Percentiles rank a stretch among this genome's conserved stretches.
Conservation (phyloP, 2,329 filamentous ascomycete genomes). For the Penicillium capsulatum region DNA sequence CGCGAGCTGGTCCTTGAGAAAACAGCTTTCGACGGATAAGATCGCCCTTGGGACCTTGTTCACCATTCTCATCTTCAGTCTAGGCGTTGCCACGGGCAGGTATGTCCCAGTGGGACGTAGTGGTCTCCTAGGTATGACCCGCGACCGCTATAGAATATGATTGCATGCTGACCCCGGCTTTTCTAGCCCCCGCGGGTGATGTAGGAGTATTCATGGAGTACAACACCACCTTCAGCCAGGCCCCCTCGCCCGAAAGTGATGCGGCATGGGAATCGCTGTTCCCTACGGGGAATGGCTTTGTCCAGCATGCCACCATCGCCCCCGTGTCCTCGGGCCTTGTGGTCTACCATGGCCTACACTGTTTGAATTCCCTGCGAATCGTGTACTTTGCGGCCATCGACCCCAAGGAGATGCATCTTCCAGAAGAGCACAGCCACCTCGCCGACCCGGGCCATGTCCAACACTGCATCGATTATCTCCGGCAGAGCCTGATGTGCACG, state of each 20-base stretch:
- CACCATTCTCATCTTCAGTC: too few relatives aligned
- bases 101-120: too few relatives aligned
- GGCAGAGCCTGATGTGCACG: conserved; percentile 5
- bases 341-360: conserved; percentile 4
- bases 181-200: not conserved
- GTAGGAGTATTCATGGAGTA: not conserved
- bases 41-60: too few relatives aligned
- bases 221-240: not conserved
- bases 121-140: too few relatives aligned
- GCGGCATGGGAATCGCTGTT: conserved; percentile 3
- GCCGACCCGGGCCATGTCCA: not conserved
- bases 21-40: too few relatives aligned
- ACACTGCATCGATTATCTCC: conserved; percentile 4
- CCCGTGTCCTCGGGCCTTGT: not conserved
- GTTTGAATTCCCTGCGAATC: conserved; percentile 1
- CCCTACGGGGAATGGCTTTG: conserved; percentile 1
- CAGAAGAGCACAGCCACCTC: not conserved
- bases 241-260: conserved; percentile 2
- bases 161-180: too few relatives aligned
- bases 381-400: conserved; percentile 1
- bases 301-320: not conserved
- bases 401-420: not conserved
- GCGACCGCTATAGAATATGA: too few relatives aligned
- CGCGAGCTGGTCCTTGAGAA: too few relatives aligned
- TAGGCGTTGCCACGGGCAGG: too few relatives aligned